Conservation (phyloP, 2,329 filamentous ascomycete species). For the Tetracladium maxilliforme region DNA sequence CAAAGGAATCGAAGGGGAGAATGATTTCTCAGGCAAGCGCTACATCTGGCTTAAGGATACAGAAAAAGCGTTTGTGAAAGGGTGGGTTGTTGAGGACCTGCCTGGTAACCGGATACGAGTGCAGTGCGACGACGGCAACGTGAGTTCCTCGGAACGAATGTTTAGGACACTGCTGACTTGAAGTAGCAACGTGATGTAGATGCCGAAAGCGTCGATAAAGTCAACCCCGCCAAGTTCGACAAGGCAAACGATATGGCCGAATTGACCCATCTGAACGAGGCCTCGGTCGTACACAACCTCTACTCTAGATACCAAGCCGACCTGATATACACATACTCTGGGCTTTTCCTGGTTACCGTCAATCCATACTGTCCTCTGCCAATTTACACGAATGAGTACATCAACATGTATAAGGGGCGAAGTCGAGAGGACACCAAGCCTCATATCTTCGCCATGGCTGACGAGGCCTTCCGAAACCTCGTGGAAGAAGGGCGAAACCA, state of each 20-base stretch:
- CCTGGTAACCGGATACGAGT: slow-evolving; percentile 58
- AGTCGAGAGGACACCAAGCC: slow-evolving; percentile 88
- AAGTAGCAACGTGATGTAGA: slow-evolving; percentile 72
- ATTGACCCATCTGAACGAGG: slow-evolving; percentile 92
- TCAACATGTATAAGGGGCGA: slow-evolving; percentile 94
- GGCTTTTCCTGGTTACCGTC: slow-evolving; percentile 88
- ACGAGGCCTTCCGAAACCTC: slow-evolving; percentile 88
- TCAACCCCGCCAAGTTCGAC: slow-evolving; percentile 98
- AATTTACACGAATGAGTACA: slow-evolving; percentile 92
- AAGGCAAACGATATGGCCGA: slow-evolving; percentile 99
- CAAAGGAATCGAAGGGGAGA: slow-evolving; percentile 81
- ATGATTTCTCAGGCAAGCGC: slow-evolving; percentile 96
- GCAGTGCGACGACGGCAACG: slow-evolving; percentile 84
- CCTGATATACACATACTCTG: slow-evolving; percentile 96
- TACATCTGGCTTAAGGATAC: slow-evolving; percentile 95
- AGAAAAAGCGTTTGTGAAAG: slow-evolving; percentile 77
- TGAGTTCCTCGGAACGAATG: slow-evolving; percentile 26
- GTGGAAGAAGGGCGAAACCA: slow-evolving; percentile 94
- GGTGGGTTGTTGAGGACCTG: slow-evolving; percentile 78
- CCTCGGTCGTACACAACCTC: slow-evolving; percentile 93
- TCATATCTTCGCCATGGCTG: slow-evolving; percentile 95
- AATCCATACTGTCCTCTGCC: slow-evolving; percentile 92
- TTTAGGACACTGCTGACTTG: slow-evolving; percentile 5
- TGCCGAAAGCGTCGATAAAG: slow-evolving; percentile 84
- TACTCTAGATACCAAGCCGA: slow-evolving; percentile 91